A percentile compares a stretch with the other conserved stretches of the same genome.
These are phyloP conservation scores for Stemphylium beticola DNA, from an alignment of 2,329 filamentous ascomycete species.

Conservation along the genomic window DNA sequence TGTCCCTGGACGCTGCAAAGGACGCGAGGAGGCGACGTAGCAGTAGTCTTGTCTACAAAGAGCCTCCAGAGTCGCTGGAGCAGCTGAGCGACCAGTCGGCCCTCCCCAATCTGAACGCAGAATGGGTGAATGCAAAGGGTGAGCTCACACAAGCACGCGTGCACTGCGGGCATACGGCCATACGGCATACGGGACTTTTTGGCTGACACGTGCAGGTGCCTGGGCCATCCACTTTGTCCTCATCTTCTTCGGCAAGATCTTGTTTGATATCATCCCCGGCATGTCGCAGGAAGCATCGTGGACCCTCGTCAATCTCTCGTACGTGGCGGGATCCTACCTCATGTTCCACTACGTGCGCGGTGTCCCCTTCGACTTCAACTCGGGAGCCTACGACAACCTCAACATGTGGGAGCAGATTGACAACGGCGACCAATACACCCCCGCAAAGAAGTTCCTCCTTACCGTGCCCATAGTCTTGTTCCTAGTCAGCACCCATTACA, in stretches of 20 bases:
- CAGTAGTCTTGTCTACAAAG: conserved; percentile 98
- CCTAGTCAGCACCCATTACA: conserved; percentile 97
- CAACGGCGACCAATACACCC: conserved; percentile 97
- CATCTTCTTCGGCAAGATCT: conserved; percentile 89
- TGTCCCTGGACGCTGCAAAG: conserved; percentile 54
- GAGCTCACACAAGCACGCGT: background rate
- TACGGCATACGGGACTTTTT: background rate
- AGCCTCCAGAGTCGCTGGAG: conserved; percentile 94
- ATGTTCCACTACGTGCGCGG: conserved; percentile 99
- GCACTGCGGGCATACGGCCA: background rate
- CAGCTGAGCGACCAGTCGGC: conserved; percentile 96
- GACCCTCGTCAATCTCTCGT: conserved; percentile 98
- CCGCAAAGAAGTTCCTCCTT: conserved; percentile 96
- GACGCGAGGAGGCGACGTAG: conserved; percentile 85
- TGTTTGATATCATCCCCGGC: conserved; percentile 95
- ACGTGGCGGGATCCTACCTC: conserved; percentile 98
- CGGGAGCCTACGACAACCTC: conserved; percentile 96
- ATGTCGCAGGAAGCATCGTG: conserved; percentile 98
- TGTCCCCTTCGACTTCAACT: conserved; percentile 98
- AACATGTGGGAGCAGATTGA: conserved; percentile 99
- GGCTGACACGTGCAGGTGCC: conserved; percentile 68
- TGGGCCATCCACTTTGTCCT: conserved; percentile 98
- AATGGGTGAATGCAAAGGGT: conserved; percentile 99
- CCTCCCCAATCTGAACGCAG: conserved; percentile 92
- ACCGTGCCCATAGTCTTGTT: conserved; percentile 94